phyloP scores from a whole-genome alignment of 2,329 filamentous ascomycete genomes.

The Pezicula neosporulosa region DNA sequence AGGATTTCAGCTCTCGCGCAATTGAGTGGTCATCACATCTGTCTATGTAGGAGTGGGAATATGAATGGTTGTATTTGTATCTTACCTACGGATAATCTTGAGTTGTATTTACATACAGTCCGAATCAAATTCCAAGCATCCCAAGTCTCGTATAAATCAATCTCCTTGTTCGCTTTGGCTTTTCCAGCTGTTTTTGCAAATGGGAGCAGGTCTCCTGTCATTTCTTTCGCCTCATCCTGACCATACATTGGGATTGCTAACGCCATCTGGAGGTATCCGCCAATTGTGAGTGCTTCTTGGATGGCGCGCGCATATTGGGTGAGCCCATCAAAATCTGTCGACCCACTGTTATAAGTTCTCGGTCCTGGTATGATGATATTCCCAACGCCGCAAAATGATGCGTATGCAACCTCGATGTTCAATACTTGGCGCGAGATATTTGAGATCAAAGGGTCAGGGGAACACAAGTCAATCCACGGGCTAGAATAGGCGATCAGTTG shows the following conservation, averaged over 20 bases:
- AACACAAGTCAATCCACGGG: conserved; percentile 89
- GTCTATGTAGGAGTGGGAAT: conserved; percentile 6
- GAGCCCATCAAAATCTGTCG: conserved; percentile 46
- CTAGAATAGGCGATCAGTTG: conserved; percentile 79
- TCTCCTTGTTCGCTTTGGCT: conserved; percentile 36
- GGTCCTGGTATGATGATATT: conserved; percentile 83
- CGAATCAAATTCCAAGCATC: conserved; percentile 91
- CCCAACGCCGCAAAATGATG: conserved; percentile 87
- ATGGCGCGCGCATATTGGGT: conserved; percentile 81
- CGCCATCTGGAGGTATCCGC: conserved; percentile 73
- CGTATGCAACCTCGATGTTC: conserved; percentile 88
- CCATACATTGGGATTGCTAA: conserved; percentile 83
- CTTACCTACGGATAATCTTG: conserved; percentile 81
- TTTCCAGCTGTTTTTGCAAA: conserved; percentile 31
- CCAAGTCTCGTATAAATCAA: conserved; percentile 79
- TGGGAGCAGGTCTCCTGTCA: conserved; percentile 25
- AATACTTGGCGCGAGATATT: conserved; percentile 87
- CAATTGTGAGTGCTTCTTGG: conserved; percentile 72
- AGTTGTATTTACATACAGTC: conserved; percentile 79
- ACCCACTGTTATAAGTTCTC: conserved; percentile 51
- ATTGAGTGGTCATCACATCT: conserved; percentile 7
- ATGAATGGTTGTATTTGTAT: conserved; percentile 25
- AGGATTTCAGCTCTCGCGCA: conserved; percentile 19
- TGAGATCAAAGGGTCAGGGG: conserved; percentile 75
- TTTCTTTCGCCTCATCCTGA: conserved; percentile 51